Evolutionary conservation across 345 rosid genomes (phyloP).

Genomic region (Kandelia obovata): DNA sequence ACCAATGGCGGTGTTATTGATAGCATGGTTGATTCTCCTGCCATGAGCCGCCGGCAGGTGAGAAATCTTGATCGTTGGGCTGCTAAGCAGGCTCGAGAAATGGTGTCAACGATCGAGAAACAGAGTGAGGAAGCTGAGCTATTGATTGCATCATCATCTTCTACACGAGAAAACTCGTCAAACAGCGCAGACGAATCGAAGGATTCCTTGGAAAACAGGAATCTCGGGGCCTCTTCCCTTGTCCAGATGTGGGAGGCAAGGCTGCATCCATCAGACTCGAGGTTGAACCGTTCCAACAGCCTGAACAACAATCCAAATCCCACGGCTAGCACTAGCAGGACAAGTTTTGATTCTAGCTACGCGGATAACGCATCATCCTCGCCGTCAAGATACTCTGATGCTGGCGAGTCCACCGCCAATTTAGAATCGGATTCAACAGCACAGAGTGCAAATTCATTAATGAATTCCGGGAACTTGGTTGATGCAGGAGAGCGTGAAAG

Average conservation of each 20-base stretch:
- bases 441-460: slow-evolving; percentile 16
- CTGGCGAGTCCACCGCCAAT: slow-evolving; percentile 13
- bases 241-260: slow-evolving; percentile 95
- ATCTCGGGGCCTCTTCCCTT: slow-evolving; percentile 68
- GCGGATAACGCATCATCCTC: slow-evolving; percentile 14
- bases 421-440: slow-evolving; percentile 36
- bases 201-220: slow-evolving; percentile 5
- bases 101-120: slow-evolving; percentile 33
- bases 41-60: slow-evolving; percentile 19
- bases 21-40: slow-evolving; percentile 10
- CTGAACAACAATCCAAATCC: slow-evolving; percentile 22
- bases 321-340: slow-evolving; percentile 21
- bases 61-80: slow-evolving; percentile 41
- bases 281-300: slow-evolving; percentile 33
- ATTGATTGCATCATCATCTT: slow-evolving; percentile 10
- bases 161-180: slow-evolving; percentile 1
- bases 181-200: not conserved
- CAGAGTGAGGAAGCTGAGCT: slow-evolving; percentile 32
- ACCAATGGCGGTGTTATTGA: not conserved
- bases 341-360: slow-evolving; percentile 18
- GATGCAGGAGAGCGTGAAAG: slow-evolving; percentile 51
- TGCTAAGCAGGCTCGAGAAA: slow-evolving; percentile 39
- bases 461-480: not conserved
- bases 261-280: slow-evolving; percentile 6
- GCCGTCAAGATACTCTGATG: slow-evolving; percentile 15